Evolutionary conservation across 768 basidiomycete species (phyloP), one percentile per base, ranked within the genome.

Genomic region (Harrya chromipes): DNA sequence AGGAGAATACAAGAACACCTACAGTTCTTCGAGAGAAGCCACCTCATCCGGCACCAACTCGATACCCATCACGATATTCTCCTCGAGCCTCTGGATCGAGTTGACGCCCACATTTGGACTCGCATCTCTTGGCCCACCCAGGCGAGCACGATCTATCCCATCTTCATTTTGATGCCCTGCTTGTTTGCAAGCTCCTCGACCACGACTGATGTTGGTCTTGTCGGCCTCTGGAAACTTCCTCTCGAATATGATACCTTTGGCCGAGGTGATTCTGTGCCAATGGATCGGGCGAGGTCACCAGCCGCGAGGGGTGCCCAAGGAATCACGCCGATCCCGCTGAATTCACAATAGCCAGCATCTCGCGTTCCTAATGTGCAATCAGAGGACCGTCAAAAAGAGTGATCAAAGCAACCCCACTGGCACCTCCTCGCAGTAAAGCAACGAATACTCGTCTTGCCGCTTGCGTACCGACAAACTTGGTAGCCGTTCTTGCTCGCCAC

Each of bases 381-480:
- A 56, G 13, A 11, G 3, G 12, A 19, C 23, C 23, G 23, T 6
- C n/a, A n/a, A n/a, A n/a, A 4, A 3, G 8, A 6, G 13, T 4
- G 1, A 40, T 4, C 9, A 12, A 7, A 6, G 31, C 31, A 31
- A 31, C 10, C 11, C 31, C 24, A 6, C 46, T 46, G 3, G n/a
- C n/a, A 72, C 77, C 63, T 83, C 79, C 50, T 80, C 75, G 33
- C 80, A 70, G 56, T 83, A 83, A 17, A 81, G 67, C 6, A 81
- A 62, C 31, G 71, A 78, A 53, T 82, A 75, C 50, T 78, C 74
- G 38, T 73, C n/a, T n/a, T n/a, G n/a, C n/a, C n/a, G n/a, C 70
- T 62, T 83, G 81, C 72, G 82, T 80, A 49, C 78, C 75, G 40
- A 79, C 70, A 52, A 83, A 82, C 50, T 69, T 74, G 6, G 80